These are phyloP conservation scores for Glebionis coronaria DNA, from an alignment of 129 eudicot genomes.

Conservation along the genomic window DNA sequence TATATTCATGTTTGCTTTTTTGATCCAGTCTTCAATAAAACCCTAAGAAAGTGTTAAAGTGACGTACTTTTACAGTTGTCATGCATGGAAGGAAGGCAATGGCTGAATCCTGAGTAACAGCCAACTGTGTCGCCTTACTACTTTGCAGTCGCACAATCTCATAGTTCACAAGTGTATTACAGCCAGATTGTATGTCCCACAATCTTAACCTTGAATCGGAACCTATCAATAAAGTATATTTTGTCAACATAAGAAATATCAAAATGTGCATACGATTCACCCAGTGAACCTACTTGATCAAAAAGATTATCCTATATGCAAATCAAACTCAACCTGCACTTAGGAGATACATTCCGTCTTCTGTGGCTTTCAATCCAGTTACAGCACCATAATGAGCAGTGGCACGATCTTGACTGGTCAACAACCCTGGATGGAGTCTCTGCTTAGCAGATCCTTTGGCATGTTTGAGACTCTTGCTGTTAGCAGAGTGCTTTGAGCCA, in stretches of 20 bases:
- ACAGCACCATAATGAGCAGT: constrained; percentile 97
- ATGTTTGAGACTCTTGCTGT: constrained; percentile 40
- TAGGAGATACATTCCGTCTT: constrained; percentile 89
- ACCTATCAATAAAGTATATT: constrained; percentile 44
- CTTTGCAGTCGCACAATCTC: constrained; percentile 80
- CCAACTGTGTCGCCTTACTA: constrained; percentile 73
- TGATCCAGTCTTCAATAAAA: constrained; percentile 8
- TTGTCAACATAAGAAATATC: constrained; percentile 6
- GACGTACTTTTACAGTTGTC: constrained; percentile 61
- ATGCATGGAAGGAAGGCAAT: constrained; percentile 94
- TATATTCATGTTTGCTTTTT: not conserved
- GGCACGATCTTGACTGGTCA: constrained; percentile 85
- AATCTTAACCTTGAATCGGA: constrained; percentile 94
- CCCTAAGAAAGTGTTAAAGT: constrained; percentile 11
- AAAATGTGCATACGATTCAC: not conserved
- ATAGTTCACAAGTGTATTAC: constrained; percentile 92
- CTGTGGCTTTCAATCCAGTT: constrained; percentile 69
- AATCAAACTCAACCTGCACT: constrained; percentile 78
- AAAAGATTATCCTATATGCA: constrained; percentile 9
- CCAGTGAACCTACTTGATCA: constrained; percentile 21
- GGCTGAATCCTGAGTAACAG: constrained; percentile 65
- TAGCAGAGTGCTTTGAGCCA: constrained; percentile 51
- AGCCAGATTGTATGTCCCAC: constrained; percentile 95
- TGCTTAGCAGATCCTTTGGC: constrained; percentile 61
- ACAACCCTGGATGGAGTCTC: constrained; percentile 92